Conservation (phyloP, 768 basidiomycete genomes). For the Dendrothele bispora region DNA sequence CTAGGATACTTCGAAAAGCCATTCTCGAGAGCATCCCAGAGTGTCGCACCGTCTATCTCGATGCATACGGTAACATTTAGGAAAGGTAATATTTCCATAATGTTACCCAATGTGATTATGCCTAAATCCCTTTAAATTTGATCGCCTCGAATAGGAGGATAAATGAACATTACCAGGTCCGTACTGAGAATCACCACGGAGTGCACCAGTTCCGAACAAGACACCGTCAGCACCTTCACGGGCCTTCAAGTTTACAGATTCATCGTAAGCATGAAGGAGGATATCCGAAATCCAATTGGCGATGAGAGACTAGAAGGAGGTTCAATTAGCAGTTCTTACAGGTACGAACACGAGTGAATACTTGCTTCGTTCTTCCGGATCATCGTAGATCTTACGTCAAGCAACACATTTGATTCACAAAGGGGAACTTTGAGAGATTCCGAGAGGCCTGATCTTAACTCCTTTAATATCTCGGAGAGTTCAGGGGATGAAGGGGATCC, state of each 20-base stretch:
- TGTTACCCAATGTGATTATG: constrained; percentile 77
- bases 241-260: constrained; percentile 56
- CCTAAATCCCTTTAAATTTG: constrained; percentile 45
- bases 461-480: constrained; percentile 61
- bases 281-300: constrained; percentile 89
- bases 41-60: constrained; percentile 72
- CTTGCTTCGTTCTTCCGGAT: constrained; percentile 73
- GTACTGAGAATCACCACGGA: no score
- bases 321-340: constrained; percentile 4
- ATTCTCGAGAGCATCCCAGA: constrained; percentile 80
- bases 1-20: constrained; percentile 79
- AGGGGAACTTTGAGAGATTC: constrained; percentile 72
- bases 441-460: constrained; percentile 66
- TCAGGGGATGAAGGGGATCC: constrained; percentile 53
- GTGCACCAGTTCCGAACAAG: constrained; percentile 78
- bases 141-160: constrained; percentile 5
- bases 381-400: constrained; percentile 75
- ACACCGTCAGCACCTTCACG: constrained; percentile 75
- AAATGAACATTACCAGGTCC: constrained; percentile 52
- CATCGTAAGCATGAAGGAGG: constrained; percentile 79
- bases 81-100: constrained; percentile 89
- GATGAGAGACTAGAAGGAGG: constrained; percentile 51
- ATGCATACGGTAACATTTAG: constrained; percentile 83
- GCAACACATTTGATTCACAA: constrained; percentile 62
- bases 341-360: neutral